Evolutionary conservation across 2,329 filamentous ascomycete species (phyloP), one percentile per base, ranked within the genome.

Genomic region (Uncinocarpus reesii): DNA sequence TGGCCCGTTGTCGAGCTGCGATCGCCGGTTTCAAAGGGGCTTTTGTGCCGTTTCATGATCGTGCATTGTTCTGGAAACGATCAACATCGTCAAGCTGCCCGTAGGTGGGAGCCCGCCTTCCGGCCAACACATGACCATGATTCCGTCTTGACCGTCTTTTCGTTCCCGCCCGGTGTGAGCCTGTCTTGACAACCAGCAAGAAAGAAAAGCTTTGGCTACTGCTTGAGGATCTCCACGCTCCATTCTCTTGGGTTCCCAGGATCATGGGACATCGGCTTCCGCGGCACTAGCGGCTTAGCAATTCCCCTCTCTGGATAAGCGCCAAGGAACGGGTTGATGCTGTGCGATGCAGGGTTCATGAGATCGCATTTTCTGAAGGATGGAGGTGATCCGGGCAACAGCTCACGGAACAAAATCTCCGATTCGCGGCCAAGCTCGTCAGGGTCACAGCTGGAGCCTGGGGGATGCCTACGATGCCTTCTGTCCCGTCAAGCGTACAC

Each of bases 1-100:
- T n/a, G n/a, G n/a, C n/a, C n/a, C n/a, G n/a, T n/a, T n/a, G n/a
- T n/a, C n/a, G n/a, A n/a, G n/a, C n/a, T 28, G 26, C 6, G 29
- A 34, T 43, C 18, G 16, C 29, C 28, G n/a, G 41, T 34, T 43
- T 43, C 41, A 24, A 16, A 42, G 23, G n/a, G 15, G 21, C n/a
- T 44, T 28, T 10, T 18, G 32, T 23, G 11, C 35, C 32, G 32
- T 31, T 47, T 41, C 32, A 34, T 15, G 21, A 45, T 37, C 23
- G n/a, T 29, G 42, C 42, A 41, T 46, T 37, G n/a, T 38, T 42
- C 43, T 47, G 44, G 44, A 47, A 47, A 37, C 21, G 44, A 47
- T 47, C 44, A 26, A 23, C 44, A n/a, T n/a, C n/a, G n/a, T n/a
- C n/a, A n/a, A n/a, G n/a, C n/a, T n/a, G n/a, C n/a, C n/a, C n/a